Conservation (phyloP, 1,139 yeast species). For the Candida gigantensis region DNA sequence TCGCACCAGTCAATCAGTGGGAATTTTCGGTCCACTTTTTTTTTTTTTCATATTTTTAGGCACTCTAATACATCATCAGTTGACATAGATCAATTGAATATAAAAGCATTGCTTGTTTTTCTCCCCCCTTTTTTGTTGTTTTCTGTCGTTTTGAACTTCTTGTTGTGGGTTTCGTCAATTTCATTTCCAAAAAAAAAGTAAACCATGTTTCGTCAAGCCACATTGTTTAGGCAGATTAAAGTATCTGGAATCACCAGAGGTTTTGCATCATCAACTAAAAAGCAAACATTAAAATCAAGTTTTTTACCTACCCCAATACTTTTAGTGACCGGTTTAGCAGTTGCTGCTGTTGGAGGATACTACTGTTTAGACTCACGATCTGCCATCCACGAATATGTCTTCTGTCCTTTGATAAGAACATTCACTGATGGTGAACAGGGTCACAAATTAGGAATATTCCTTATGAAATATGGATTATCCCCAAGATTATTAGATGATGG, state of each 20-base stretch:
- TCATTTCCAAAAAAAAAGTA: not conserved
- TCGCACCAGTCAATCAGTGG: too few species aligned
- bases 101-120: not conserved
- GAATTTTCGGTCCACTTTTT: too few species aligned
- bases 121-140: not conserved
- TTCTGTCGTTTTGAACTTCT: not conserved
- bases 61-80: not conserved
- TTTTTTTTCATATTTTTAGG: too few species aligned
- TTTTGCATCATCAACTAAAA: not conserved
- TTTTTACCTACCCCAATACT: conserved; percentile 31
- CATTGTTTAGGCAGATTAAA: not conserved
- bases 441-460: conserved; percentile 71
- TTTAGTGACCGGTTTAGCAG: conserved; percentile 26
- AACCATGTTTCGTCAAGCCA: not conserved
- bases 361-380: conserved; percentile 77
- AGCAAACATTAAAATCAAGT: conserved; percentile 20
- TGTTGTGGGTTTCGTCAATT: not conserved
- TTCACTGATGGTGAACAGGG: conserved; percentile 81
- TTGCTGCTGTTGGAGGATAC: conserved; percentile 27
- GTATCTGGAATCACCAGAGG: conserved; percentile 1
- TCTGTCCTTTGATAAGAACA: conserved; percentile 75
- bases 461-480: conserved; percentile 67
- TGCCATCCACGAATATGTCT: conserved; percentile 74
- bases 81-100: not conserved
- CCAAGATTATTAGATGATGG: conserved; percentile 60